phyloP scores from a whole-genome alignment of 148 eudicot genomes.

The Chenopodium formosanum region DNA sequence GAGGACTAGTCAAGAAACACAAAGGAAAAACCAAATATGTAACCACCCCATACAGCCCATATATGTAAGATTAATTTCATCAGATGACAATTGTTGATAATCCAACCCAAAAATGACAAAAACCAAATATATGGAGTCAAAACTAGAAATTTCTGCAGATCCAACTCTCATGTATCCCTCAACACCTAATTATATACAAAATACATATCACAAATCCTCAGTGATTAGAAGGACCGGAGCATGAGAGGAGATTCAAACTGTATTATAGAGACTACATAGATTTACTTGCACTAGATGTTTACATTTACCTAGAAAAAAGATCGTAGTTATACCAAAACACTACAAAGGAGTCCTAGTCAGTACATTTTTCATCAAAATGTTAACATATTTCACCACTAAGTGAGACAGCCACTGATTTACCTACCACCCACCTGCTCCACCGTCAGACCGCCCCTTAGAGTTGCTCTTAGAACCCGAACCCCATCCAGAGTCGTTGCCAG shows the following conservation, averaged over 20 bases:
- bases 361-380: neutral
- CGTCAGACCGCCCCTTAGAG: slow-evolving; percentile 32
- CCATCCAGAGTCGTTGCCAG: slow-evolving; percentile 29
- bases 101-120: neutral
- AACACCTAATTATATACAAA: neutral
- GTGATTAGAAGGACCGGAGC: neutral
- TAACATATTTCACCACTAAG: neutral
- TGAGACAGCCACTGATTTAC: neutral
- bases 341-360: slow-evolving; percentile 3
- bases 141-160: neutral
- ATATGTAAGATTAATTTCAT: neutral
- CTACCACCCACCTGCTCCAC: slow-evolving; percentile 30
- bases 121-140: neutral
- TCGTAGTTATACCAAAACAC: neutral
- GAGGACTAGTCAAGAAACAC: no score
- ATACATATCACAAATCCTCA: no score
- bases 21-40: neutral
- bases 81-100: neutral
- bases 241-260: neutral
- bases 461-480: slow-evolving; percentile 30
- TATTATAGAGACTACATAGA: neutral
- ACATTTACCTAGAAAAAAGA: neutral
- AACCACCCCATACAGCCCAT: no score
- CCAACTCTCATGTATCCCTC: neutral
- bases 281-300: slow-evolving; percentile 7